Evolutionary conservation across 225 moss, liverwort and hornwort genomes (phyloP).

Genomic region (Straminergon stramineum): DNA sequence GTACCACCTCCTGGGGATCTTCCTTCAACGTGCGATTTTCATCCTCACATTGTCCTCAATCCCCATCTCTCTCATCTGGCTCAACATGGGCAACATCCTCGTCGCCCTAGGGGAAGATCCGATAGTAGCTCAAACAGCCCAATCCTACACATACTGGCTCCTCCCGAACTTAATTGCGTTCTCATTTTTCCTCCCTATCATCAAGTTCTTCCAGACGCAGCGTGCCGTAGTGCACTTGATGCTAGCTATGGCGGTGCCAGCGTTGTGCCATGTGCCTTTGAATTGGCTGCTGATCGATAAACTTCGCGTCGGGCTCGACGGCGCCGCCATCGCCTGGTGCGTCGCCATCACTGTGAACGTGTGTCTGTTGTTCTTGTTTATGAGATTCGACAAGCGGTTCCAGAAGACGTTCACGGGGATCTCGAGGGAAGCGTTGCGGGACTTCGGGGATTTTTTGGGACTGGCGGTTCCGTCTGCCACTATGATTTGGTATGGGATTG

Average conservation of each 20-base stretch:
- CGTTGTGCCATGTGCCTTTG: slow-evolving; percentile 12
- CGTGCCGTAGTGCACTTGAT: slow-evolving; percentile 14
- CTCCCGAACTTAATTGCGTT: background rate
- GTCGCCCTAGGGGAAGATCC: slow-evolving; percentile 16
- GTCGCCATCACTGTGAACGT: background rate
- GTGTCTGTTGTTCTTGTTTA: background rate
- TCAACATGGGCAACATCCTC: slow-evolving; percentile 23
- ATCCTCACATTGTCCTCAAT: background rate
- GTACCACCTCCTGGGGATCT: slow-evolving; percentile 33
- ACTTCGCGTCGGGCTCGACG: slow-evolving; percentile 9
- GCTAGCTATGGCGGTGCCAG: background rate
- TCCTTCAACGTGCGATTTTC: slow-evolving; percentile 24
- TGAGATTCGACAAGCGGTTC: slow-evolving; percentile 14
- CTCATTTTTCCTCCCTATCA: background rate
- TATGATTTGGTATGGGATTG: slow-evolving; percentile 31
- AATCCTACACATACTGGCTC: slow-evolving; percentile 1
- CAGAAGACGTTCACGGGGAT: slow-evolving; percentile 16
- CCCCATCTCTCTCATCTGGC: slow-evolving; percentile 14
- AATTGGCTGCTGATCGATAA: slow-evolving; percentile 28
- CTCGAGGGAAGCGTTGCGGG: slow-evolving; percentile 29
- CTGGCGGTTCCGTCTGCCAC: slow-evolving; percentile 32
- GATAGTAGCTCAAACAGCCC: background rate
- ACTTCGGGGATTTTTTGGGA: slow-evolving; percentile 20
- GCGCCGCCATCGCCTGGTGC: background rate
- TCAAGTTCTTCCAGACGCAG: slow-evolving; percentile 42